Conservation (phyloP, 23 red algal species). For the Pyropia haitanensis region DNA sequence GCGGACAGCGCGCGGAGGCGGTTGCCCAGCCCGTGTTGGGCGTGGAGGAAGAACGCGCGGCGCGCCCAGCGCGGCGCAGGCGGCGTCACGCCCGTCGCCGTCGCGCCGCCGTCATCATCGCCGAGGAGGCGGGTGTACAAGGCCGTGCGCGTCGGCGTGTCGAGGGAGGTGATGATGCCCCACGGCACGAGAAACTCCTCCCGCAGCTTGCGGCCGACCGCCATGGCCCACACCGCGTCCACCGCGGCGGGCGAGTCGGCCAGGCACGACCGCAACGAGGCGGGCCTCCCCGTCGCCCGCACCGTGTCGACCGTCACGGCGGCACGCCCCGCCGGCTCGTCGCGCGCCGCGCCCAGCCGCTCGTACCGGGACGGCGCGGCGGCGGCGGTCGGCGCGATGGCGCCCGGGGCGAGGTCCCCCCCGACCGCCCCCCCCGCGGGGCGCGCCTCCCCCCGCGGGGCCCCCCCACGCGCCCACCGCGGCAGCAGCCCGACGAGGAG, state of each 20-base stretch:
- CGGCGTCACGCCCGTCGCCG: background rate
- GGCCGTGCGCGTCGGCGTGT: background rate
- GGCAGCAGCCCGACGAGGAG: constrained; percentile 37
- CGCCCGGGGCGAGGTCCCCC: too few species aligned
- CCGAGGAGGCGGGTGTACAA: background rate
- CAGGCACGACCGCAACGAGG: background rate
- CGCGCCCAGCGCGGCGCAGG: too few species aligned
- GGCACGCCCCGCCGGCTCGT: too few species aligned
- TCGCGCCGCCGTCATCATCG: background rate
- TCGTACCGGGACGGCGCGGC: too few species aligned
- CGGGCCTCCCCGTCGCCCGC: background rate
- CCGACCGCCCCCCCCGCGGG: background rate
- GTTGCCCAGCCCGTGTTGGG: constrained; percentile 56
- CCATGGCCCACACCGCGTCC: background rate
- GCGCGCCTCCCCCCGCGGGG: background rate
- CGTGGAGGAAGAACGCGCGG: constrained; percentile 43
- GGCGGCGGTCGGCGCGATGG: too few species aligned
- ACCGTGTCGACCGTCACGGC: background rate
- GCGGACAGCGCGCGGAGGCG: constrained; percentile 49
- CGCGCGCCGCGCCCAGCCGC: too few species aligned
- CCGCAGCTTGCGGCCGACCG: constrained; percentile 4
- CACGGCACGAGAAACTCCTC: constrained; percentile 7
- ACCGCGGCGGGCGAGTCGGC: background rate
- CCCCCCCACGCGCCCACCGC: constrained; percentile 5
- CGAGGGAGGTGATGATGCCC: background rate